Evolutionary conservation across 2,329 filamentous ascomycete species (phyloP), one percentile per base, ranked within the genome.

Genomic region (Domatiomyces catenatus): DNA sequence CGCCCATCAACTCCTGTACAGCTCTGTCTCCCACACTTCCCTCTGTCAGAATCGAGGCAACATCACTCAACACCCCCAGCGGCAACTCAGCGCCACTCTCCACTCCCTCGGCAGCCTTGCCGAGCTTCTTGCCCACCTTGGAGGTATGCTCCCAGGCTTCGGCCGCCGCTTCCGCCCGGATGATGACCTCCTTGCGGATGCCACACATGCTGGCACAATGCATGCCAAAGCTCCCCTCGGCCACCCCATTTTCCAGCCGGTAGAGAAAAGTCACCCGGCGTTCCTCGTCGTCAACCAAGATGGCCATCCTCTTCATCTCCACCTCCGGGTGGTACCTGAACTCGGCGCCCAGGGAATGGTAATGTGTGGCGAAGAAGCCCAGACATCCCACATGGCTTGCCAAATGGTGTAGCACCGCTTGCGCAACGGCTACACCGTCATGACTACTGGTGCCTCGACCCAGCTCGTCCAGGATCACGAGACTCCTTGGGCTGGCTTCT

Each of bases 191-290:
- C 44, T 73, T 72, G 0, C 87, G 80, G 56, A 98, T 96, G 1
- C 92, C 92, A 61, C 92, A 98, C 92, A 98, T 98, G 53, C 87
- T 83, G 1, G 92, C 92, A 64, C 92, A 98, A 66, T 98, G 92
- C 92, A 98, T 98, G 60, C 92, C 92, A 62, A 96, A 98, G 62
- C 86, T 94, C 15, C 92, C 92, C 66, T 96, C 89, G 0, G 92
- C 92, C 8, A 96, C 87, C 1, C 92, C 92, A 12, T 86, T 79
- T 67, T 96, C 92, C 0, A 98, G 77, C 62, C 86, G 89, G 71
- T 98, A 98, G 50, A 98, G 66, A 69, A 98, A 98, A 0, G 90
- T 95, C n/a, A 98, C 81, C n/a, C 82, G 80, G 20, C 86, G 78
- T 52, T 86, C 77, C 46, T 75, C 77, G 3, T 92, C 85, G 56